Percentiles rank a stretch among this genome's conserved stretches.
phyloP scores from a whole-genome alignment of 1,284 basidiomycete species.

The Cronartium quercuum region DNA sequence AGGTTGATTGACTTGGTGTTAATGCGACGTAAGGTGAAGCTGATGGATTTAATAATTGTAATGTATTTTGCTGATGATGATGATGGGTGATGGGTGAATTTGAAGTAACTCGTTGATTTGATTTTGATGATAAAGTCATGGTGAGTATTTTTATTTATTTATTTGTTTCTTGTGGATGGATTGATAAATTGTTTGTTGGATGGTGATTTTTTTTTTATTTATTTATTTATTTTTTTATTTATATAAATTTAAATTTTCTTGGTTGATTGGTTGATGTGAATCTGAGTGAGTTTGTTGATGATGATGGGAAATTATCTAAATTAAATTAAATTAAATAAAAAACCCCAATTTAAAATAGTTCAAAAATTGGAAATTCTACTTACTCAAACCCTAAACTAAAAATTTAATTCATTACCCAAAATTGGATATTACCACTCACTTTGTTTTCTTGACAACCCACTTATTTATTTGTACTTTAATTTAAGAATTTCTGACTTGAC shows the following conservation, averaged over 20 bases:
- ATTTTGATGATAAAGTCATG: neutral
- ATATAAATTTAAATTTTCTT: neutral
- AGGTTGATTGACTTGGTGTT: neutral
- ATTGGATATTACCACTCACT: neutral
- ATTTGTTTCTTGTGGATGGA: too few relatives aligned
- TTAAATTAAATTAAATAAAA: neutral
- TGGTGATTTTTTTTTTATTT: too few relatives aligned
- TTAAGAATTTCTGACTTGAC: too few relatives aligned
- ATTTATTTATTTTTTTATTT: neutral
- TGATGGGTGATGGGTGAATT: conserved; percentile 23
- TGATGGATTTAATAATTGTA: conserved; percentile 16
- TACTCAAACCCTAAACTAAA: neutral
- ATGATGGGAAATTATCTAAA: neutral
- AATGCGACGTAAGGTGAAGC: conserved; percentile 10
- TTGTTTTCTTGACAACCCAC: too few relatives aligned
- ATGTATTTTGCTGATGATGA: neutral
- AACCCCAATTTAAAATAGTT: neutral
- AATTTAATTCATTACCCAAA: neutral
- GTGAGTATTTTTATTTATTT: too few relatives aligned
- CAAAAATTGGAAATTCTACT: neutral
- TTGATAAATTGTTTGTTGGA: too few relatives aligned
- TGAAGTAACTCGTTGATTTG: conserved; percentile 10
- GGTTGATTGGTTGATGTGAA: neutral
- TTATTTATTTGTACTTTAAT: too few relatives aligned
- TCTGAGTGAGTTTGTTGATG: neutral